Conservation (phyloP, 2,329 filamentous ascomycete species). For the Colletotrichum cordylinicola region DNA sequence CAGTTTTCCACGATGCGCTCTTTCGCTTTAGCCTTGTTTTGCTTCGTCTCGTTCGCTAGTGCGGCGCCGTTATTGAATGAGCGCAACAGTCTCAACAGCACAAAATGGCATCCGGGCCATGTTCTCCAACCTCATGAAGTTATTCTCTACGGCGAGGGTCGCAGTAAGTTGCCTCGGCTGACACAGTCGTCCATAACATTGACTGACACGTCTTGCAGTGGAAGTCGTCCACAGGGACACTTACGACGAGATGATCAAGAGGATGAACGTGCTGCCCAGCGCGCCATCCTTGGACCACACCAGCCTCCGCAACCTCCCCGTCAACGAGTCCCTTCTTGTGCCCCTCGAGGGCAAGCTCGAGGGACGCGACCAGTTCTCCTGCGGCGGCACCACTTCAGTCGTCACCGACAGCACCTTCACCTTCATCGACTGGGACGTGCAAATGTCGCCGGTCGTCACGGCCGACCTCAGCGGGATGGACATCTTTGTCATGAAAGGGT, state of each 20-base stretch:
- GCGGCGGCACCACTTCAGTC: neutral
- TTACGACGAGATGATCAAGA: neutral
- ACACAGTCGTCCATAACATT: no score
- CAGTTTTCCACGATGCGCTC: neutral
- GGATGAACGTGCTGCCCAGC: neutral
- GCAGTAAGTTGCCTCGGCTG: neutral
- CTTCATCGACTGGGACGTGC: constrained; percentile 13
- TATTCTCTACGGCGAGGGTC: neutral
- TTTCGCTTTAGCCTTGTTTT: no score
- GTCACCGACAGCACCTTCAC: neutral
- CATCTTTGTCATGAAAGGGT: neutral
- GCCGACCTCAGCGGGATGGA: neutral
- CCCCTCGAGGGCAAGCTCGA: no score
- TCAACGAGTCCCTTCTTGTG: neutral
- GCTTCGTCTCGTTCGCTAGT: neutral
- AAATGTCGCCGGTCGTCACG: constrained; percentile 3
- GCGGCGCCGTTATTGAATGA: neutral
- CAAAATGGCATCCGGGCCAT: neutral
- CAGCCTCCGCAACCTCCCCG: neutral
- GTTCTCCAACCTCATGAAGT: neutral
- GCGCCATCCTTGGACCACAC: neutral
- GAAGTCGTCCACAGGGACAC: neutral
- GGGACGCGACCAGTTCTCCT: no score
- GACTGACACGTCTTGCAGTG: neutral
- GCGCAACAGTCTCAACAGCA: neutral